Evolutionary conservation across 495 filamentous ascomycete genomes (phyloP).

Genomic region (Staphylotrichum longicolle): DNA sequence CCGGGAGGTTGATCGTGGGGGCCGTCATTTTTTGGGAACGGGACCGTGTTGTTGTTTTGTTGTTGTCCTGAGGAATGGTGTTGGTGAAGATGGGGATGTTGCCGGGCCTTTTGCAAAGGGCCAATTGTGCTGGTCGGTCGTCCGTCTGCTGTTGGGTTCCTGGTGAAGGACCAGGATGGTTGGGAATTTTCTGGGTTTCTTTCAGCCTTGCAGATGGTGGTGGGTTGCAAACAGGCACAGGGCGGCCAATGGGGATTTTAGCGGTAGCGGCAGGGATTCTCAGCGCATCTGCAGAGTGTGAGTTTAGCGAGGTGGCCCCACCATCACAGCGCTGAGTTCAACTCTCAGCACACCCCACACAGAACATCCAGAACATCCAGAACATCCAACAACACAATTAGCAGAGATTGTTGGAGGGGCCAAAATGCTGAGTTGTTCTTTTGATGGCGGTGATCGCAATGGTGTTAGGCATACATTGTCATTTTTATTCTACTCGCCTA

Average conservation of each 20-base stretch:
- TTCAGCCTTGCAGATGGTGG: constrained; percentile 26
- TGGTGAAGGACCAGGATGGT: background rate
- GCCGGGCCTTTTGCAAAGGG: background rate
- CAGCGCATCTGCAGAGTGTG: constrained; percentile 13
- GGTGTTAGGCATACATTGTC: background rate
- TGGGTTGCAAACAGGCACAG: constrained; percentile 7
- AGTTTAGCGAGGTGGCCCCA: too few relatives aligned
- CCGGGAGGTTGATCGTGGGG: constrained; percentile 64
- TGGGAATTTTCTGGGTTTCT: constrained; percentile 15
- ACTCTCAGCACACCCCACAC: too few relatives aligned
- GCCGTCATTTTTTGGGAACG: constrained; percentile 14
- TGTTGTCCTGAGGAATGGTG: background rate
- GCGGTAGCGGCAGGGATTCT: background rate
- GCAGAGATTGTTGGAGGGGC: too few relatives aligned
- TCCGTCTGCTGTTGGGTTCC: background rate
- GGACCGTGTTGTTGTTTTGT: background rate
- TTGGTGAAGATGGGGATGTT: background rate
- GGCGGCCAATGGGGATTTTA: constrained; percentile 12
- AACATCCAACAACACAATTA: too few relatives aligned
- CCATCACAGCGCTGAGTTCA: too few relatives aligned
- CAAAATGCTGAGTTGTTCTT: too few relatives aligned
- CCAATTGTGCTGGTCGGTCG: background rate
- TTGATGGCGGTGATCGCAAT: too few relatives aligned
- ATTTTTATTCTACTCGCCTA: background rate
- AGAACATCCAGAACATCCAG: too few relatives aligned